A percentile compares a stretch with the other conserved stretches of the same genome.
Conservation (phyloP, 257 asterid species). For the Solanum chiquidenum region DNA sequence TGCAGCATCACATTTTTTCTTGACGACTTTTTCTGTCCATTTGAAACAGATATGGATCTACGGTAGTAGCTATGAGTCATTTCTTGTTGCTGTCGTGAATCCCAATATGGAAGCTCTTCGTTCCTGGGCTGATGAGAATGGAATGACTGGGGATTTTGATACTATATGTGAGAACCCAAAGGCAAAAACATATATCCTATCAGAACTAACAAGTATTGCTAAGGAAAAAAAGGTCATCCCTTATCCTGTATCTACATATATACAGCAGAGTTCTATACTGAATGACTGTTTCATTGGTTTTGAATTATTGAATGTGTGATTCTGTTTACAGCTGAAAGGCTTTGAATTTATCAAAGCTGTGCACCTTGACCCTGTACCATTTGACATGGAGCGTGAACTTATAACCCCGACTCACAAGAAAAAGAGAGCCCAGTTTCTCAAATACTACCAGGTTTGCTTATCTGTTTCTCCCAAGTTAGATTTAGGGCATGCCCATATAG, state of each 20-base stretch:
- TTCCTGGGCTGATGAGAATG: slow-evolving; percentile 49
- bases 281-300: not conserved
- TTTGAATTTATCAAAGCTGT: slow-evolving; percentile 64
- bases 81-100: slow-evolving; percentile 69
- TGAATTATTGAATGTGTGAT: not conserved
- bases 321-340: slow-evolving; percentile 51
- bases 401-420: slow-evolving; percentile 79
- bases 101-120: slow-evolving; percentile 48
- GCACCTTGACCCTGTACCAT: slow-evolving; percentile 53
- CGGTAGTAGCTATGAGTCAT: slow-evolving; percentile 72
- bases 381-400: slow-evolving; percentile 81
- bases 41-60: slow-evolving; percentile 68
- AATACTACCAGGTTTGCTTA: slow-evolving; percentile 52
- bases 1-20: not conserved
- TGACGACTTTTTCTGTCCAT: not conserved
- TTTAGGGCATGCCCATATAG: not conserved
- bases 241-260: not conserved
- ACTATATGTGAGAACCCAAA: slow-evolving; percentile 38
- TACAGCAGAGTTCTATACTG: not conserved
- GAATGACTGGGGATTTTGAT: slow-evolving; percentile 27
- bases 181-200: slow-evolving; percentile 38
- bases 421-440: slow-evolving; percentile 51
- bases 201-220: slow-evolving; percentile 42
- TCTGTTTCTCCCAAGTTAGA: not conserved
- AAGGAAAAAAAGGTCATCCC: slow-evolving; percentile 58